These are phyloP conservation scores for Durusdinium trenchii DNA, from an alignment of 73 alveolate genomes.

Conservation along the genomic window DNA sequence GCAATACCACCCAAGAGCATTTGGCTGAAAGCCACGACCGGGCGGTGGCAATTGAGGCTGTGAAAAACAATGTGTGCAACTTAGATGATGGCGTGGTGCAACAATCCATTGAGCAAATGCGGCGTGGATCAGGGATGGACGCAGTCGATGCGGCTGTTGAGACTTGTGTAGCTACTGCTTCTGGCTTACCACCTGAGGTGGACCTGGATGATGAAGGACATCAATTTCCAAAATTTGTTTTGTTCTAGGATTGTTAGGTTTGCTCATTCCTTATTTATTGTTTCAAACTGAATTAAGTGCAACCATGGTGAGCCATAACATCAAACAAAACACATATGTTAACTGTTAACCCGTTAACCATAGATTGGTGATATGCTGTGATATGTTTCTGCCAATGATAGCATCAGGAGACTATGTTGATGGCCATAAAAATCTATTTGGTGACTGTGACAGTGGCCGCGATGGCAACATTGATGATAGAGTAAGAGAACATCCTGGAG, in stretches of 20 bases:
- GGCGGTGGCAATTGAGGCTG: not conserved
- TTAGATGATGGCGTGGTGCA: not conserved
- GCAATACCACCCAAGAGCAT: not conserved
- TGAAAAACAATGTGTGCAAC: not conserved
- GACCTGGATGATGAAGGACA: not conserved
- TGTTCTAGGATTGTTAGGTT: not conserved
- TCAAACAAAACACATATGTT: too few species aligned
- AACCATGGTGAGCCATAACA: too few species aligned
- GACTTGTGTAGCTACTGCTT: not conserved
- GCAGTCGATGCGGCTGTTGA: constrained; percentile 24
- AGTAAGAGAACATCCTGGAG: not conserved
- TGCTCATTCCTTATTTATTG: not conserved
- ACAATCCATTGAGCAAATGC: not conserved
- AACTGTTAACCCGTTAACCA: too few species aligned
- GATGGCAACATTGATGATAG: not conserved
- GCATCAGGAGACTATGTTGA: too few species aligned
- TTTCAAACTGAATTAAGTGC: not conserved
- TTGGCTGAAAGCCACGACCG: not conserved
- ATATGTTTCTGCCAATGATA: too few species aligned
- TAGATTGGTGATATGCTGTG: too few species aligned
- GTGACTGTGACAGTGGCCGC: not conserved
- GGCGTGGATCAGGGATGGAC: not conserved
- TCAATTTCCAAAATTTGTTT: too few species aligned
- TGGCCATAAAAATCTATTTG: not conserved
- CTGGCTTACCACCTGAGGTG: not conserved